A percentile compares a stretch with the other conserved stretches of the same genome.
phyloP scores from a whole-genome alignment of 257 asterid genomes.

The Avicennia marina region DNA sequence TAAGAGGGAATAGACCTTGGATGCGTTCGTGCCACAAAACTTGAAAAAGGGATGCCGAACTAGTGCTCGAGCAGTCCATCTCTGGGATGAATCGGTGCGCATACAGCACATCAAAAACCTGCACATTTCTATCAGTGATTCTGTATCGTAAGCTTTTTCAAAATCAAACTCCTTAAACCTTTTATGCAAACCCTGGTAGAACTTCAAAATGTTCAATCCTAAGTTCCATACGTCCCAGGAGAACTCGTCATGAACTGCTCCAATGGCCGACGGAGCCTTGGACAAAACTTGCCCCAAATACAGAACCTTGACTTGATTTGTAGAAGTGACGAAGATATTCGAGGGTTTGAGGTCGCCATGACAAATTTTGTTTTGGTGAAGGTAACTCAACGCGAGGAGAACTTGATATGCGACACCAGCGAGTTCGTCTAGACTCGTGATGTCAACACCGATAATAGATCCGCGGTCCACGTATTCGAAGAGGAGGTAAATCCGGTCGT shows the following conservation, averaged over 20 bases:
- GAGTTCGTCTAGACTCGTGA: constrained; percentile 6
- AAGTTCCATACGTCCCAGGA: constrained; percentile 33
- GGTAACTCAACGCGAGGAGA: constrained; percentile 20
- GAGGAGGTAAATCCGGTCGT: constrained; percentile 10
- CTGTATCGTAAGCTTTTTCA: neutral
- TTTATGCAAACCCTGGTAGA: constrained; percentile 7
- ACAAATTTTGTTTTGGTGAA: constrained; percentile 17
- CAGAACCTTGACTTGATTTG: constrained; percentile 19
- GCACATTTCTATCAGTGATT: constrained; percentile 14
- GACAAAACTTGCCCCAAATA: constrained; percentile 18
- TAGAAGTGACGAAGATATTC: constrained; percentile 14
- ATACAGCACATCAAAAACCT: constrained; percentile 24
- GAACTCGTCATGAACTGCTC: constrained; percentile 21
- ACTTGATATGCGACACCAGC: constrained; percentile 10
- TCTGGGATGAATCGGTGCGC: constrained; percentile 11
- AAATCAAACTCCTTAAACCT: neutral
- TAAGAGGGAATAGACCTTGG: neutral
- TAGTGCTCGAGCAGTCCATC: constrained; percentile 19
- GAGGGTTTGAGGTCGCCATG: constrained; percentile 24
- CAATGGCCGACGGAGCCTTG: neutral
- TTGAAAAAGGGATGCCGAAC: constrained; percentile 19
- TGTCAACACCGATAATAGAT: neutral
- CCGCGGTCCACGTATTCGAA: constrained; percentile 23
- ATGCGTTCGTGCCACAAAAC: no score
- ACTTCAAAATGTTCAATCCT: constrained; percentile 25